phyloP scores from a whole-genome alignment of 768 basidiomycete genomes.

The Mycena pura region DNA sequence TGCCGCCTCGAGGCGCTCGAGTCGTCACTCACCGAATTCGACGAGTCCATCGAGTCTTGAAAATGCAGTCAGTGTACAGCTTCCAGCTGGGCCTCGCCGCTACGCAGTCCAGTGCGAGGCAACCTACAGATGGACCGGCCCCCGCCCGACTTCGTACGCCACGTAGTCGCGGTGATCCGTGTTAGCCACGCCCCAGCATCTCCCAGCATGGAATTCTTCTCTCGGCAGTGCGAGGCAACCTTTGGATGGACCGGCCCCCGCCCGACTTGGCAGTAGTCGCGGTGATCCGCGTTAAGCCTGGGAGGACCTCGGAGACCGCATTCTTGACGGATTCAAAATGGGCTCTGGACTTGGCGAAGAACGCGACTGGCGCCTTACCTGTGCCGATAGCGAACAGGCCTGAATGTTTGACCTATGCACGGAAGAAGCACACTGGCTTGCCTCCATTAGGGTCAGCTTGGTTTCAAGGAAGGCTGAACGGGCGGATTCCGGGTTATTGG shows the following conservation, averaged over 20 bases:
- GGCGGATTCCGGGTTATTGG: slow-evolving; percentile 40
- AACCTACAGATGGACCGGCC: not conserved
- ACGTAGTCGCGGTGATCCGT: slow-evolving; percentile 46
- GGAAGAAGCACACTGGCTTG: not conserved
- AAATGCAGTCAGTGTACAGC: slow-evolving; percentile 48
- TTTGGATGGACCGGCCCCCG: slow-evolving; percentile 20
- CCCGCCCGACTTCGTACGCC: slow-evolving; percentile 44
- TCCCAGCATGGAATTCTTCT: no score
- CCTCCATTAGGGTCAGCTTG: no score
- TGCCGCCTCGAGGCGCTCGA: slow-evolving; percentile 72
- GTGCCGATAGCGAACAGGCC: slow-evolving; percentile 49
- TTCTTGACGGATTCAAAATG: slow-evolving; percentile 46
- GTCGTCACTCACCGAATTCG: slow-evolving; percentile 54
- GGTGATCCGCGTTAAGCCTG: slow-evolving; percentile 48
- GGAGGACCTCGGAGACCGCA: slow-evolving; percentile 50
- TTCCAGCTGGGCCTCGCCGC: slow-evolving; percentile 53
- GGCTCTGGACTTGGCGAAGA: slow-evolving; percentile 44
- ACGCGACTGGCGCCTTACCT: slow-evolving; percentile 43
- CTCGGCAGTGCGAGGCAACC: slow-evolving; percentile 44
- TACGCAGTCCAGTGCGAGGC: slow-evolving; percentile 51
- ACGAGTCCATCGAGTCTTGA: slow-evolving; percentile 32
- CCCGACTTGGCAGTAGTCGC: slow-evolving; percentile 40
- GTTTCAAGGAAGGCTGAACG: slow-evolving; percentile 51
- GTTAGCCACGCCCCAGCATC: slow-evolving; percentile 57
- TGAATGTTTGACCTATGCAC: not conserved